A percentile compares a stretch with the other conserved stretches of the same genome.
These are phyloP conservation scores for Acacia pycnantha DNA, from an alignment of 331 rosid genomes.

Conservation along the genomic window DNA sequence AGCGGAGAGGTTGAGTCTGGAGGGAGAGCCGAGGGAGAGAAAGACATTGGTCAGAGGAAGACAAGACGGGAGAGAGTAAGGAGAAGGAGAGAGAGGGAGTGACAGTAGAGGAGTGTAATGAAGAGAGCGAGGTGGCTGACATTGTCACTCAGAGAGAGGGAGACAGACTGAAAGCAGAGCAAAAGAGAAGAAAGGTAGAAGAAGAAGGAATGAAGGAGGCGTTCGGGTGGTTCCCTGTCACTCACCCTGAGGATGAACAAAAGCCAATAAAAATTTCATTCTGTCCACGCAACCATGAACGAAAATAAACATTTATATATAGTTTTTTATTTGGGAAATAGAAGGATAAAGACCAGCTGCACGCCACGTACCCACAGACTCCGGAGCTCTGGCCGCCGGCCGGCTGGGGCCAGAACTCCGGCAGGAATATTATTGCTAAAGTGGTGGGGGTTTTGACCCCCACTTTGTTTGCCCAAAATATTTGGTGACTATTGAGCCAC, in stretches of 20 bases:
- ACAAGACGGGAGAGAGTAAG: constrained; percentile 33
- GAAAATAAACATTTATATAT: too few species aligned
- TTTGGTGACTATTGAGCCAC: too few species aligned
- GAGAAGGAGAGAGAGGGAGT: constrained; percentile 45
- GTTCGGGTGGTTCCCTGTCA: constrained; percentile 27
- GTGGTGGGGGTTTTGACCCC: too few species aligned
- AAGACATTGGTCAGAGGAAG: constrained; percentile 30
- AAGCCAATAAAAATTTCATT: constrained; percentile 27
- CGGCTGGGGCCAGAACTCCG: too few species aligned
- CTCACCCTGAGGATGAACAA: constrained; percentile 16
- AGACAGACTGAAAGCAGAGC: not conserved
- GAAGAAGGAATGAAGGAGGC: not conserved
- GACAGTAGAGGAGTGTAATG: constrained; percentile 45
- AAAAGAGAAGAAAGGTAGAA: not conserved
- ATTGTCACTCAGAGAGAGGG: constrained; percentile 30
- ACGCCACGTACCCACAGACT: too few species aligned
- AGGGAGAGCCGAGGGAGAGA: constrained; percentile 33
- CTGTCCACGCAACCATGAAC: not conserved
- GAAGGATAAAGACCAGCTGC: too few species aligned
- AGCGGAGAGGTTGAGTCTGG: constrained; percentile 40
- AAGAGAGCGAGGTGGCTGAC: constrained; percentile 46
- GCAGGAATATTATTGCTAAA: too few species aligned
- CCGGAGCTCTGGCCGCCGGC: too few species aligned
- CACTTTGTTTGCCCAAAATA: too few species aligned
- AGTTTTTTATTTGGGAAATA: too few species aligned